Evolutionary conservation across 2,329 filamentous ascomycete genomes (phyloP).

Genomic region (Ceratocystis variospora): DNA sequence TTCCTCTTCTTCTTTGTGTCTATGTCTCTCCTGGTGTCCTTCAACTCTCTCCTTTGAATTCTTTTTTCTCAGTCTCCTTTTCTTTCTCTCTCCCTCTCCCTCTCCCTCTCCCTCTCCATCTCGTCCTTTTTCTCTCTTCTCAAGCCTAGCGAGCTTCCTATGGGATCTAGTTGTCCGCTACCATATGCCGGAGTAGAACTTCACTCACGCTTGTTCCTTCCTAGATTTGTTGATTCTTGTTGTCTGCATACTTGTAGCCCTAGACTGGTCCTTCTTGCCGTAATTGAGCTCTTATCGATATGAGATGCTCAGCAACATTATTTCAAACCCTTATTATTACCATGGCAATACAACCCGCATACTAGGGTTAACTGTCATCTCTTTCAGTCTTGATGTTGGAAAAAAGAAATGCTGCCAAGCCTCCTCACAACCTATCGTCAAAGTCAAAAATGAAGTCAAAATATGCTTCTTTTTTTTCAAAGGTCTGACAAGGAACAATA

Average conservation of each 20-base stretch:
- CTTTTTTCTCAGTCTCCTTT: background rate
- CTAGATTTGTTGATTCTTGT: background rate
- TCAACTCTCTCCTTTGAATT: background rate
- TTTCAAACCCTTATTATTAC: background rate
- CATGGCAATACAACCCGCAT: fast-evolving
- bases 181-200: background rate
- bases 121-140: background rate
- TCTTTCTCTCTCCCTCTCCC: background rate
- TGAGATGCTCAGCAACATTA: too few relatives aligned
- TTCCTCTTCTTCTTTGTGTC: too few relatives aligned
- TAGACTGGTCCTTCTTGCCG: background rate
- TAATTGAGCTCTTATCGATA: background rate
- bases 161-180: background rate
- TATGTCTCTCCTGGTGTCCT: background rate
- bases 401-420: background rate
- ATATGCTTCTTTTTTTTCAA: background rate
- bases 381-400: background rate
- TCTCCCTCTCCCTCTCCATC: background rate
- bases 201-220: background rate
- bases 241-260: background rate
- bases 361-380: background rate
- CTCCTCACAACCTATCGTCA: background rate
- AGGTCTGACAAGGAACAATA: background rate
- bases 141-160: background rate
- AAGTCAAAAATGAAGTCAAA: background rate